These are phyloP conservation scores for Cenchrus purpureus DNA, from an alignment of 176 grass and related monocot species.

Conservation along the genomic window DNA sequence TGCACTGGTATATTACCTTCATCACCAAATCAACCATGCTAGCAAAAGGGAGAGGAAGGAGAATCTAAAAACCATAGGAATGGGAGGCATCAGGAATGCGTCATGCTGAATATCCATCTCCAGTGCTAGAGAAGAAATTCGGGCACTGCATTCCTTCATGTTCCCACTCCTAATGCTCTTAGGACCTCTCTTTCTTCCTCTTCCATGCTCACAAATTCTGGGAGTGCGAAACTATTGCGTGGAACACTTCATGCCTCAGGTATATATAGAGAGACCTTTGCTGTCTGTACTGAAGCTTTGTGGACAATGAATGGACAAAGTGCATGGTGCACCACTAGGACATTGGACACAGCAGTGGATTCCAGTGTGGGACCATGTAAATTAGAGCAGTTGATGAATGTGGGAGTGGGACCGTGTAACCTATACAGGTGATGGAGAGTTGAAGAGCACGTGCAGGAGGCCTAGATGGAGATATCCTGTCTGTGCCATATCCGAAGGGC, in stretches of 20 bases:
- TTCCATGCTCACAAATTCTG: constrained; percentile 18
- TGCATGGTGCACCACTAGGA: not conserved
- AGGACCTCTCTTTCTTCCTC: constrained; percentile 35
- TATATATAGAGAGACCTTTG: constrained; percentile 1
- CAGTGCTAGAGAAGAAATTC: not conserved
- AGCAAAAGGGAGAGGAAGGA: constrained; percentile 20
- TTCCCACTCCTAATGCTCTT: constrained; percentile 31
- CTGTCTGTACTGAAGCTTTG: not conserved
- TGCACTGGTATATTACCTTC: not conserved
- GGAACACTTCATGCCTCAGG: not conserved
- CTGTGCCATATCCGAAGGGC: not conserved
- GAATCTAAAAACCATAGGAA: constrained; percentile 29
- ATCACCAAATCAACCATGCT: not conserved
- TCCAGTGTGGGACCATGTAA: too few species aligned
- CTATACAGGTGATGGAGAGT: not conserved
- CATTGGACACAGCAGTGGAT: too few species aligned
- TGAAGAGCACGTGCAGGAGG: not conserved
- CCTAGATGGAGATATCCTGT: not conserved
- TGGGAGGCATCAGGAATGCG: constrained; percentile 19
- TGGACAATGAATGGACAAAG: constrained; percentile 3
- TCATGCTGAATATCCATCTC: not conserved
- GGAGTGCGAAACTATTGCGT: not conserved
- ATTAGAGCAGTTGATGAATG: too few species aligned
- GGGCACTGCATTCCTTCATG: not conserved
- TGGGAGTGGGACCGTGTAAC: too few species aligned